These are phyloP conservation scores for Silene noctiflora DNA, from an alignment of 179 eudicot species.

Conservation along the genomic window DNA sequence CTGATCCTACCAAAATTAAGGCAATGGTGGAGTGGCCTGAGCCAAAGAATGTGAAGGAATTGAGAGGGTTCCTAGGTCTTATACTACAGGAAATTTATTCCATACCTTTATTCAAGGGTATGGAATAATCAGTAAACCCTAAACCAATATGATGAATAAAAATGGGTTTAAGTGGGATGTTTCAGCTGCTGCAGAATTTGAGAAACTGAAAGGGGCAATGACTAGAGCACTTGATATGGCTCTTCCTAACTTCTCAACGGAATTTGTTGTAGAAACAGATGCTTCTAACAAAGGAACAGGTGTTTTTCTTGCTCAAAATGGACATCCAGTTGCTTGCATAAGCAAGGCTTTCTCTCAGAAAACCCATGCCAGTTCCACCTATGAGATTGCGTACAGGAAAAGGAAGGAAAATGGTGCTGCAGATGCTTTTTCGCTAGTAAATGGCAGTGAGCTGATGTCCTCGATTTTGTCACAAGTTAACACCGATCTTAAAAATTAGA, in stretches of 20 bases:
- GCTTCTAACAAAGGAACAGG: neutral
- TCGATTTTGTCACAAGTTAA: too few relatives aligned
- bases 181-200: neutral
- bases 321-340: conserved; percentile 10
- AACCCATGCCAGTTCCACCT: neutral
- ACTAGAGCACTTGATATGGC: neutral
- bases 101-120: neutral
- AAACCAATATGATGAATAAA: neutral
- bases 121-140: neutral
- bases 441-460: too few relatives aligned
- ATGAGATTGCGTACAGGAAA: too few relatives aligned
- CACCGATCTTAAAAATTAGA: too few relatives aligned
- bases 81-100: neutral
- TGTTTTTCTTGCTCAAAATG: conserved; percentile 2
- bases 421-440: too few relatives aligned
- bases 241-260: neutral
- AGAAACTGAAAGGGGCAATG: neutral
- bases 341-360: neutral
- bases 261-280: conserved; percentile 2
- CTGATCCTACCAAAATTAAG: conserved; percentile 2
- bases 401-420: too few relatives aligned
- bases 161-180: too few relatives aligned
- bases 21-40: neutral
- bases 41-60: neutral
- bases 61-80: conserved; percentile 6